A percentile compares a stretch with the other conserved stretches of the same genome.
Evolutionary conservation across 1,284 basidiomycete genomes (phyloP).

Genomic region (Austroboletus novae-zelandiae): DNA sequence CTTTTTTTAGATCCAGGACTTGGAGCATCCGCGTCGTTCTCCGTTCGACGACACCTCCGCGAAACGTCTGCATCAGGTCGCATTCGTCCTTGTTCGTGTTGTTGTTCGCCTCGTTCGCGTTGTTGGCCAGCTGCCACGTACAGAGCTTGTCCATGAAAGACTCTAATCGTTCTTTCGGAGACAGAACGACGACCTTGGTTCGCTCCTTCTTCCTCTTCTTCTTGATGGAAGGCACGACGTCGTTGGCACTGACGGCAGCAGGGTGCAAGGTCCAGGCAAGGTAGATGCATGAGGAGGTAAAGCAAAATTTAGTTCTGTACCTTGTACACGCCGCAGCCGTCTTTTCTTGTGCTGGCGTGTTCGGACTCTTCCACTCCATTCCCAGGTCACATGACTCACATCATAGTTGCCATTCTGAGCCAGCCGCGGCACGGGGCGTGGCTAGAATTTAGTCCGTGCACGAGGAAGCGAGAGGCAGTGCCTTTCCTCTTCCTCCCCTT

Average conservation of each 20-base stretch:
- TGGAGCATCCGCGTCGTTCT: constrained; percentile 24
- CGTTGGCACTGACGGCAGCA: constrained; percentile 16
- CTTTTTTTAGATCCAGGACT: constrained; percentile 9
- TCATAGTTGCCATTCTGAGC: no score
- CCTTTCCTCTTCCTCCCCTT: no score
- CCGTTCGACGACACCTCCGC: constrained; percentile 60
- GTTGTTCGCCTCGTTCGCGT: constrained; percentile 31
- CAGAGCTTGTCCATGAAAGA: constrained; percentile 74
- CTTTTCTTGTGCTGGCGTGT: no score
- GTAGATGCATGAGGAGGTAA: constrained; percentile 62
- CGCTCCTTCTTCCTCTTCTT: constrained; percentile 39
- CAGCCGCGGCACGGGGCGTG: no score
- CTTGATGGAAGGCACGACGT: constrained; percentile 6
- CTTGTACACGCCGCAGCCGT: constrained; percentile 51
- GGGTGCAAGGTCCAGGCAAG: constrained; percentile 45
- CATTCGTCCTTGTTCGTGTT: constrained; percentile 35
- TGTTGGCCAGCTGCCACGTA: constrained; percentile 64
- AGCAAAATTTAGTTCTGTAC: constrained; percentile 71
- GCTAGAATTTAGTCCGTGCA: no score
- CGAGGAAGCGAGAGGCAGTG: no score
- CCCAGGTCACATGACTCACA: no score
- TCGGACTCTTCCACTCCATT: no score
- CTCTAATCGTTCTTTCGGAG: constrained; percentile 57
- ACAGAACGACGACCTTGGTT: constrained; percentile 25
- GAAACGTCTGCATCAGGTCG: constrained; percentile 74